Base-by-base conservation (phyloP, 169 alveolate species). In the Plasmodium gonderi region DNA sequence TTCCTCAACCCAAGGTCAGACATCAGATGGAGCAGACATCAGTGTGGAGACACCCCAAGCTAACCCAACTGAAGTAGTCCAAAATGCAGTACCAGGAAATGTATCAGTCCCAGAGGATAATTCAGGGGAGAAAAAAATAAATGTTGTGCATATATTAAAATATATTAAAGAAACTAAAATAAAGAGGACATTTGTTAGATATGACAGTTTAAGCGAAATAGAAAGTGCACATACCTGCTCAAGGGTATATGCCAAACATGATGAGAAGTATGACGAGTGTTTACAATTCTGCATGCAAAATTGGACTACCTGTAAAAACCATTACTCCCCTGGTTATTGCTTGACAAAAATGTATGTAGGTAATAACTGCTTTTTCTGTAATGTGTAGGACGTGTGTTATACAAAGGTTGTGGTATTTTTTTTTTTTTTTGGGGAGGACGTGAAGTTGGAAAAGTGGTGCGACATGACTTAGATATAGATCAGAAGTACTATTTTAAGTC, bases 281-380 rank as follows among this genome's bases (percentile, higher is more conserved):
- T 38, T 23, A 20, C 20, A 69, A 47, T 82, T 82, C 23, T 82
- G 92, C 76, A 14, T 47, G n/a, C 20, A 82, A 20, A 69, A 82
- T 38, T 82, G 81, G 82, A 1, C 12, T 38, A 17, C 23, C 2
- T 82, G 92, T 40, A 47, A 49, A 51, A 33, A 49, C 38, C 83
- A 82, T n/a, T 33, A 45, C 42, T 68, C 82, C 17, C 92, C 92
- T 1, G 92, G 92, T 47, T 82, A 68, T 20, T 82, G 92, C 26
- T 69, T 82, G 29, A 69, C 92, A 14, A 69, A 69, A 17, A 33
- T 82, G 42, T 68, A 68, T 45, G 9, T 65, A 40, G 79, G 44
- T 1, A 69, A 49, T 47, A 47, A 45, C 23, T 82, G 92, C 42
- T 42, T 68, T 47, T 82, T 82, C 26, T 82, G 92, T 44, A 45